Evolutionary conservation across 1,284 basidiomycete genomes (phyloP).

Genomic region (Meira nashicola): DNA sequence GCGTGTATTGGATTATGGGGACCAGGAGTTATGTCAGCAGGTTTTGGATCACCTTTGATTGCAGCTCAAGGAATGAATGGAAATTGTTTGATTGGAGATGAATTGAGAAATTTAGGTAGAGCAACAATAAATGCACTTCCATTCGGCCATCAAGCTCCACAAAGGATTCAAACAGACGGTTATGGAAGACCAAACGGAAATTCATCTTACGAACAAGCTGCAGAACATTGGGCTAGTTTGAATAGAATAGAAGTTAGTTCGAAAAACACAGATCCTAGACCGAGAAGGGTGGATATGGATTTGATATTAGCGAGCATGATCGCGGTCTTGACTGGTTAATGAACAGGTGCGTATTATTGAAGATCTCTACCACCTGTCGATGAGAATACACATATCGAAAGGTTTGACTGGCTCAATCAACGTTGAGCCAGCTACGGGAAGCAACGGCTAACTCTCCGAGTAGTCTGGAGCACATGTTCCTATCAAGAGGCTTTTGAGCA

Average conservation of each 20-base stretch:
- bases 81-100: constrained; percentile 1
- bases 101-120: not conserved
- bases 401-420: too few relatives aligned
- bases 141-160: not conserved
- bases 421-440: too few relatives aligned
- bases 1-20: not conserved
- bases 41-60: not conserved
- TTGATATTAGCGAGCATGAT: not conserved
- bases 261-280: not conserved
- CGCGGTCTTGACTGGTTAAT: not conserved
- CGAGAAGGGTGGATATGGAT: constrained; percentile 1
- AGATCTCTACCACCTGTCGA: too few relatives aligned
- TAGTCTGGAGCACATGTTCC: too few relatives aligned
- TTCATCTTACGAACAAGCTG: not conserved
- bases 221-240: not conserved
- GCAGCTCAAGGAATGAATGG: constrained; percentile 1
- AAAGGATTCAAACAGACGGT: too few relatives aligned
- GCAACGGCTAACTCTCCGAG: too few relatives aligned
- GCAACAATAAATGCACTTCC: not conserved
- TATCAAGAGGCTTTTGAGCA: too few relatives aligned
- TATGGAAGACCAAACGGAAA: too few relatives aligned
- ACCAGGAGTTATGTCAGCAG: not conserved
- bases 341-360: not conserved
- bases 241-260: not conserved
- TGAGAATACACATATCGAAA: too few relatives aligned